These are phyloP conservation scores for Fusarium irregulare DNA, from an alignment of 2,329 filamentous ascomycete genomes.

Conservation along the genomic window DNA sequence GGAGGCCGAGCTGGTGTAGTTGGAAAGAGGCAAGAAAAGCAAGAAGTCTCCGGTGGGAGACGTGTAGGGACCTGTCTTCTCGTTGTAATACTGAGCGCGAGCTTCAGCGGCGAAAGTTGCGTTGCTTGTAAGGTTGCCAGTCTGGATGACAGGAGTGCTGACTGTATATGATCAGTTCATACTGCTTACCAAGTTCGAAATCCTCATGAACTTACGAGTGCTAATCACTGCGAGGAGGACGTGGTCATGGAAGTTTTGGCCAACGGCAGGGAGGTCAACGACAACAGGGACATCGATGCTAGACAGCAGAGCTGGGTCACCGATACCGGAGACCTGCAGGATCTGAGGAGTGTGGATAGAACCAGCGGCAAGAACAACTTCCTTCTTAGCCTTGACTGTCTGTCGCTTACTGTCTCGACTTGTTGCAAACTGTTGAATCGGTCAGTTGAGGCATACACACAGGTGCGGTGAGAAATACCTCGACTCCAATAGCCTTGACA, in stretches of 20 bases:
- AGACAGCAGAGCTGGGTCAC: conserved; percentile 51
- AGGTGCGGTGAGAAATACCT: conserved; percentile 10
- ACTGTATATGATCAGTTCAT: conserved; percentile 2
- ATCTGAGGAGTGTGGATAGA: conserved; percentile 57
- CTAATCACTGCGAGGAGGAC: conserved; percentile 11
- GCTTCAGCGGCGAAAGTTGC: conserved; percentile 33
- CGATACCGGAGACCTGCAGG: conserved; percentile 63
- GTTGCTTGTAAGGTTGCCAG: conserved; percentile 20
- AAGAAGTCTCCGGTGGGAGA: conserved; percentile 33
- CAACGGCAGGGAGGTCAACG: conserved; percentile 61
- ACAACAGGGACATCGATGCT: conserved; percentile 54
- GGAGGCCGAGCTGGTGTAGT: conserved; percentile 13
- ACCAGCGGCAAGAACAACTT: conserved; percentile 58
- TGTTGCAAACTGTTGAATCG: conserved; percentile 6
- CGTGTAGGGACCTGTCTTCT: conserved; percentile 26
- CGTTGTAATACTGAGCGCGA: conserved; percentile 10
- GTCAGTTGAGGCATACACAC: background rate
- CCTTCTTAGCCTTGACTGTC: conserved; percentile 44
- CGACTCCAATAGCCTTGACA: conserved; percentile 28
- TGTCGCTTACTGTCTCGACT: background rate
- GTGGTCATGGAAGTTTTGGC: conserved; percentile 60
- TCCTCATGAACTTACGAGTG: background rate
- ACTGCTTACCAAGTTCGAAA: accelerated
- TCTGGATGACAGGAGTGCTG: too few species aligned
- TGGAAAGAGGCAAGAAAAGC: conserved; percentile 28